Evolutionary conservation across 306 rosid genomes (phyloP), one percentile per base, ranked within the genome.

Genomic region (Biancaea sappan): DNA sequence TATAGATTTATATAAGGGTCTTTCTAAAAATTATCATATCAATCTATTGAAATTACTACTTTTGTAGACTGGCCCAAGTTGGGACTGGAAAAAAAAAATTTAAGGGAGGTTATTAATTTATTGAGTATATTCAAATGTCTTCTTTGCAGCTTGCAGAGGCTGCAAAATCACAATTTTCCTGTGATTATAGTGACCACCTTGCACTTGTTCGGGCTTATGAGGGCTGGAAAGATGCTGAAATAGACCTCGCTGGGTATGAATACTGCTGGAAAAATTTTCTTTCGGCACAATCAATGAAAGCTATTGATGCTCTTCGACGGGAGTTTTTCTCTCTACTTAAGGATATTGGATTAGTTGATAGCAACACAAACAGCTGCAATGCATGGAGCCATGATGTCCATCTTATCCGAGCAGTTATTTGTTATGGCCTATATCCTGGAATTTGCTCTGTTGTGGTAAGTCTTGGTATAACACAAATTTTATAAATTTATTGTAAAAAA

Each of bases 241-340:
- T 82, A 72, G 86, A 86, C 82, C 82, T 53, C 66, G 87, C 83
- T 77, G 97, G 93, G 72, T 81, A 86, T 77, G 99, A 94, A 61
- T 94, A 90, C 80, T 94, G 98, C 84, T 92, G 99, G 99, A 95
- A 86, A 76, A 90, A 92, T 50, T 92, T 95, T 76, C 91, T 90
- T 66, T 95, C 98, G 56, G 83, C 60, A 4, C 98, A 90, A 78
- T 92, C 99, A 22, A 86, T 95, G 96, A 95, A 92, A 85, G 98
- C 92, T 53, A 88, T 95, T 76, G 99, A 92, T 86, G 88, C 98
- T 69, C 93, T 95, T 56, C 84, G 98, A 73, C 84, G 77, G 61
- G 96, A 95, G 83, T 87, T 92, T 83, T 72, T 77, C 69, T 86
- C 91, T 76, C 78, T 95, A 80, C 91, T 90, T 28, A 92, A 85